A percentile compares a stretch with the other conserved stretches of the same genome.
These are phyloP conservation scores for Lachnellula cervina DNA, from an alignment of 2,329 filamentous ascomycete genomes.

Conservation along the genomic window DNA sequence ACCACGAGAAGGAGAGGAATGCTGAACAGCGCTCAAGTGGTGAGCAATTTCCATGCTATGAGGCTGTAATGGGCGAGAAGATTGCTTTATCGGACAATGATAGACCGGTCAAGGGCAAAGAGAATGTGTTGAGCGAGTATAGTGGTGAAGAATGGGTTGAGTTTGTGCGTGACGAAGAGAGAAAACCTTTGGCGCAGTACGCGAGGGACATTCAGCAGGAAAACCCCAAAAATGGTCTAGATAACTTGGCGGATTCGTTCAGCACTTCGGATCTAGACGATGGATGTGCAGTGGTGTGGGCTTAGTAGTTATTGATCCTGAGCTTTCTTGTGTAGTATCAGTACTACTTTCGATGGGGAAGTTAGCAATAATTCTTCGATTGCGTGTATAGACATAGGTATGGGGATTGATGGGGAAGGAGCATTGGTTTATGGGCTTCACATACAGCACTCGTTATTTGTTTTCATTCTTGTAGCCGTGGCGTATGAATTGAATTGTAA, in stretches of 20 bases:
- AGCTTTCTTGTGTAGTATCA: not conserved
- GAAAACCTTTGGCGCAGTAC: too few relatives aligned
- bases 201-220: too few relatives aligned
- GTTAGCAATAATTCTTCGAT: too few relatives aligned
- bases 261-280: not conserved
- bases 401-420: too few relatives aligned
- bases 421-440: too few relatives aligned
- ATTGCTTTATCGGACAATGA: not conserved
- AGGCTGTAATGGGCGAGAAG: not conserved
- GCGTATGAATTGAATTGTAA: not conserved
- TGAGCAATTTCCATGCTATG: not conserved
- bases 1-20: slow-evolving; percentile 22
- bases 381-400: too few relatives aligned
- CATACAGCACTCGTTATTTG: too few relatives aligned
- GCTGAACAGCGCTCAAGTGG: slow-evolving; percentile 1
- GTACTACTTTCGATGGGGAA: not conserved
- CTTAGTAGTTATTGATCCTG: too few relatives aligned
- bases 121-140: not conserved
- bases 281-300: not conserved
- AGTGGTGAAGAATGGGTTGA: not conserved
- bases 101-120: not conserved
- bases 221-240: too few relatives aligned
- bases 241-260: not conserved
- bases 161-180: not conserved
- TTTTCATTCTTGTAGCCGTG: too few relatives aligned